These are phyloP conservation scores for Aspergillus steynii DNA, from an alignment of 495 filamentous ascomycete genomes.

Conservation along the genomic window DNA sequence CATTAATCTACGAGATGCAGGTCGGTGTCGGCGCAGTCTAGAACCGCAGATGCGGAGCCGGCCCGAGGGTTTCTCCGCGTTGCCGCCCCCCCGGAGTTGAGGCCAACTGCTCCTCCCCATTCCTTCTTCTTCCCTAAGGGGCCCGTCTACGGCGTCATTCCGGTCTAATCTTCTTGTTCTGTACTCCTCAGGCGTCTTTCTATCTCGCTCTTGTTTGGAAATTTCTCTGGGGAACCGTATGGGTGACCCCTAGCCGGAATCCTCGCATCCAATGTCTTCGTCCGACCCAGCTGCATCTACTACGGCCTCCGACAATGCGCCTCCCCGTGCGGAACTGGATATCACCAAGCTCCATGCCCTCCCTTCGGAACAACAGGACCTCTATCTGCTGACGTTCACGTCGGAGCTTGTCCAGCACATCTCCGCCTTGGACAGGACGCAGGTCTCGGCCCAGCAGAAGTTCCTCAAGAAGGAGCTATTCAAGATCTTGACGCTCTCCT, in stretches of 20 bases:
- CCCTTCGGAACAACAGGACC: slow-evolving; percentile 92
- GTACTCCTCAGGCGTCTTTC: too few relatives aligned
- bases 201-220: slow-evolving; percentile 4
- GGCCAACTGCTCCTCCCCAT: slow-evolving; percentile 16
- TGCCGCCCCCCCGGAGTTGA: slow-evolving; percentile 31
- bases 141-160: slow-evolving; percentile 2
- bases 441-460: slow-evolving; percentile 82
- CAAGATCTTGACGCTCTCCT: slow-evolving; percentile 82
- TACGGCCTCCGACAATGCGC: slow-evolving; percentile 34
- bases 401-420: slow-evolving; percentile 82
- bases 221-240: slow-evolving; percentile 17
- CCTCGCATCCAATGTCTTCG: slow-evolving; percentile 40
- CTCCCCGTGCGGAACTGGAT: slow-evolving; percentile 67
- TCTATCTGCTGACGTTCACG: slow-evolving; percentile 88
- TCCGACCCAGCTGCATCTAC: slow-evolving; percentile 32
- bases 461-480: slow-evolving; percentile 88
- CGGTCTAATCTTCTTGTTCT: background rate
- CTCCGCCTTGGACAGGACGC: slow-evolving; percentile 67
- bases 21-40: too few relatives aligned
- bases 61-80: slow-evolving; percentile 39
- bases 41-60: slow-evolving; percentile 16
- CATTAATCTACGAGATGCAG: too few relatives aligned
- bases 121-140: slow-evolving; percentile 20
- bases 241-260: slow-evolving; percentile 25
- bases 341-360: slow-evolving; percentile 83